Evolutionary conservation across 306 rosid species (phyloP), one percentile per base, ranked within the genome.

Genomic region (Vicia villosa): DNA sequence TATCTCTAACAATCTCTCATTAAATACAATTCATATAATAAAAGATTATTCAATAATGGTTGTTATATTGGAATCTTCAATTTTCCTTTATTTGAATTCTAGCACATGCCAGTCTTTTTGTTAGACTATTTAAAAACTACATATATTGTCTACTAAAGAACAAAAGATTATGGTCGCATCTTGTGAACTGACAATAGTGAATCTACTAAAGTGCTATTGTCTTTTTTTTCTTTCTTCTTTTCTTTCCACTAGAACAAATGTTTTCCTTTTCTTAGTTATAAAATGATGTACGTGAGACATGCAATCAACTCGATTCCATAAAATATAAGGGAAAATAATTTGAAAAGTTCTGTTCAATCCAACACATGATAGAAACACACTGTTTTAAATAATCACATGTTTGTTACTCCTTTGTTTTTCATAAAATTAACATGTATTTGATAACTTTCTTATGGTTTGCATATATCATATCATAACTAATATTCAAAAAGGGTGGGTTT

Each of bases 251-350:
- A 10, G 13, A 21, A 52, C 38, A 19, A 52, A 20, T 52, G 30
- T 20, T 52, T 21, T 10, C 2, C 7, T 52, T 21, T 49, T 50
- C 69, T 62, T 3, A 70, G 45, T 63, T 42, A 45, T 49, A 50
- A 63, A 74, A 36, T 63, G 73, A 65, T 56, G 47, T 22, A 24
- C 72, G n/a, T 50, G 12, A 71, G 83, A 86, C 82, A 42, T 30
- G 67, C 77, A 69, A 73, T 81, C 73, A 49, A 76, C 66, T 74
- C 49, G 58, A 64, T 74, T 68, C 61, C 57, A 75, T 54, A 61
- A 62, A 80, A 24, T 55, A 68, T 77, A 34, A 28, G 57, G 4
- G 41, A 64, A 56, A 55, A 70, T 8, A 61, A 46, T 10, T 12
- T 10, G 8, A 32, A 21, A 43, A 8, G 50, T 61, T 58, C 4